phyloP scores from a whole-genome alignment of 805 yeast genomes.

The Saccharomycopsis malanga region DNA sequence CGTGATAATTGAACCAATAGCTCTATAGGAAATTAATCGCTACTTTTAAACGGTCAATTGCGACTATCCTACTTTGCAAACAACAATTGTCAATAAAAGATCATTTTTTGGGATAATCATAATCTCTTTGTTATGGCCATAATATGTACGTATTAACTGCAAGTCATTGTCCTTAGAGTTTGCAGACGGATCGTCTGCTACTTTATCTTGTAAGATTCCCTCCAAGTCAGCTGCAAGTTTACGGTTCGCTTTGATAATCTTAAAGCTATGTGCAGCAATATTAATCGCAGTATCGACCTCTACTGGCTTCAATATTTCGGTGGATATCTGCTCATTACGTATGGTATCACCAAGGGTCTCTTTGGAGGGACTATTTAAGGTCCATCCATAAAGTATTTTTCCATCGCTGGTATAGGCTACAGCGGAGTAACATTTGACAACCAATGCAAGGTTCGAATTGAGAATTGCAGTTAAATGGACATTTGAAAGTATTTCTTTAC shows the following conservation, averaged over 20 bases:
- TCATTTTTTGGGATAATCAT: slow-evolving; percentile 9
- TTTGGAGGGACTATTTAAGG: neutral
- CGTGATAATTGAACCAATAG: no score
- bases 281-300: slow-evolving; percentile 2
- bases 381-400: slow-evolving; percentile 14
- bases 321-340: neutral
- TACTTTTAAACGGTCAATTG: no score
- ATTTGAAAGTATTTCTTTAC: slow-evolving; percentile 10
- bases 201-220: neutral
- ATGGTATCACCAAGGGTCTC: neutral
- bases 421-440: slow-evolving; percentile 5
- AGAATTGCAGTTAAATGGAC: slow-evolving; percentile 9
- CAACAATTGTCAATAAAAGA: slow-evolving; percentile 6
- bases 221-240: neutral
- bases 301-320: neutral
- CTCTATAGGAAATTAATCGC: no score
- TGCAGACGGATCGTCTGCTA: neutral
- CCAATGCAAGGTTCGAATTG: slow-evolving; percentile 3
- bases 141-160: slow-evolving; percentile 5
- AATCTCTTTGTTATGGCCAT: slow-evolving; percentile 7
- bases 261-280: neutral
- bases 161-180: neutral
- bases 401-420: slow-evolving; percentile 1
- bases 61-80: neutral
- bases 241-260: neutral